Evolutionary conservation across 768 basidiomycete genomes (phyloP).

Genomic region (Termitomyces sp.): DNA sequence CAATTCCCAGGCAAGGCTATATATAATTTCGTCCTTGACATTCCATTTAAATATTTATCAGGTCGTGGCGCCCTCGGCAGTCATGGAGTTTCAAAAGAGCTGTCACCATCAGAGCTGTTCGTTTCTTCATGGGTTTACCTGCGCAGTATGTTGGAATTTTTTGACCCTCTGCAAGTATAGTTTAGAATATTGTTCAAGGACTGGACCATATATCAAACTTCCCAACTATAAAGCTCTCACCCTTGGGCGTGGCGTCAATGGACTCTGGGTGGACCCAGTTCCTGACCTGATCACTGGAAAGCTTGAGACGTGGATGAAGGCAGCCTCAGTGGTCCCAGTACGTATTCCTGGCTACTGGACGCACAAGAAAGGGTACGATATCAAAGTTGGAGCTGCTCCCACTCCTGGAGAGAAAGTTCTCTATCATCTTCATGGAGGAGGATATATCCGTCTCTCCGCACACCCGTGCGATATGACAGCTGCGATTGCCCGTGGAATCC

Average conservation of each 20-base stretch:
- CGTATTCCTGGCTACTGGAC: constrained; percentile 58
- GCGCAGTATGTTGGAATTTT: constrained; percentile 19
- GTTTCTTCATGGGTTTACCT: constrained; percentile 18
- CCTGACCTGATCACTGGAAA: constrained; percentile 38
- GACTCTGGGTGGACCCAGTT: constrained; percentile 42
- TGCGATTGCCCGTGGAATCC: constrained; percentile 37
- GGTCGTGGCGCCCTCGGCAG: constrained; percentile 35
- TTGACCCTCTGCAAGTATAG: background rate
- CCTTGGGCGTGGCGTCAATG: constrained; percentile 34
- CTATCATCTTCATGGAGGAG: constrained; percentile 63
- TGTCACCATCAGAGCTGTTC: constrained; percentile 29
- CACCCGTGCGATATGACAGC: constrained; percentile 45
- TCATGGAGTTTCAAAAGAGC: constrained; percentile 40
- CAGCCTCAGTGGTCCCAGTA: constrained; percentile 32
- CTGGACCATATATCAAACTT: constrained; percentile 23
- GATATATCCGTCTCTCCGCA: constrained; percentile 46
- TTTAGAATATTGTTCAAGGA: constrained; percentile 17
- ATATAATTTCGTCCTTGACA: background rate
- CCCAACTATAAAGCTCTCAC: constrained; percentile 37
- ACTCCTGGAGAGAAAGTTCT: constrained; percentile 49
- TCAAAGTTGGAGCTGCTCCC: constrained; percentile 30
- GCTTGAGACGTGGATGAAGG: constrained; percentile 32
- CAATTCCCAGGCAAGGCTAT: constrained; percentile 26
- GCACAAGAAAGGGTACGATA: constrained; percentile 33
- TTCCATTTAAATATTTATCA: constrained; percentile 10